These are phyloP conservation scores for Rachicladosporium sp. DNA, from an alignment of 2,329 filamentous ascomycete species.

Conservation along the genomic window DNA sequence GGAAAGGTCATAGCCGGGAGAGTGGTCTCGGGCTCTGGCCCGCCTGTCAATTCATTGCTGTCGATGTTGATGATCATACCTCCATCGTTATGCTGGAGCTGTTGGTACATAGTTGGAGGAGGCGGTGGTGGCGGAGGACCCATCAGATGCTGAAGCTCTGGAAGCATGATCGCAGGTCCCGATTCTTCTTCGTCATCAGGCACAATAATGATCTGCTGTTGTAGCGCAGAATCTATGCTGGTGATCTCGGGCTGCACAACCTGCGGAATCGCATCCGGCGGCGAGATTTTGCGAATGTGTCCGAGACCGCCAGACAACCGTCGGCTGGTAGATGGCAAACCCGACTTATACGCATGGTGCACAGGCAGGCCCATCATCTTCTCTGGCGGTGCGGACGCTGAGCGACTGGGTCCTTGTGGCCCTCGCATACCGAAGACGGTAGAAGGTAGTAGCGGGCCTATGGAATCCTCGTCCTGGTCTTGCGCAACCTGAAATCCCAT, in stretches of 20 bases:
- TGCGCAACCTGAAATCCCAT: constrained; percentile 22
- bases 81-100: constrained; percentile 13
- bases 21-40: too few relatives aligned
- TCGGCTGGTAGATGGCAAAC: constrained; percentile 18
- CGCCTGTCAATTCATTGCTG: constrained; percentile 16
- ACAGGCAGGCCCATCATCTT: constrained; percentile 18
- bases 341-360: constrained; percentile 24
- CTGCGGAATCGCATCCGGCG: constrained; percentile 22
- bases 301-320: constrained; percentile 27
- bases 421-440: constrained; percentile 34
- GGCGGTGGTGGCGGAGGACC: constrained; percentile 35
- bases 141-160: constrained; percentile 50
- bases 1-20: constrained; percentile 6
- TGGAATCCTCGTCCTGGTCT: constrained; percentile 24
- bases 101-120: constrained; percentile 25
- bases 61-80: constrained; percentile 35
- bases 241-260: constrained; percentile 1
- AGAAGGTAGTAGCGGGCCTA: constrained; percentile 36
- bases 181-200: constrained; percentile 24
- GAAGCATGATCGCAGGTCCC: constrained; percentile 35
- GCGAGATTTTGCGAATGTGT: constrained; percentile 32
- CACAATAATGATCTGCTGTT: constrained; percentile 31
- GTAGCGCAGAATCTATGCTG: constrained; percentile 43
- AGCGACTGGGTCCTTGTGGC: constrained; percentile 24
- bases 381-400: constrained; percentile 38